phyloP scores from a whole-genome alignment of 441 rosid species.

The Syzygium syzygioides region DNA sequence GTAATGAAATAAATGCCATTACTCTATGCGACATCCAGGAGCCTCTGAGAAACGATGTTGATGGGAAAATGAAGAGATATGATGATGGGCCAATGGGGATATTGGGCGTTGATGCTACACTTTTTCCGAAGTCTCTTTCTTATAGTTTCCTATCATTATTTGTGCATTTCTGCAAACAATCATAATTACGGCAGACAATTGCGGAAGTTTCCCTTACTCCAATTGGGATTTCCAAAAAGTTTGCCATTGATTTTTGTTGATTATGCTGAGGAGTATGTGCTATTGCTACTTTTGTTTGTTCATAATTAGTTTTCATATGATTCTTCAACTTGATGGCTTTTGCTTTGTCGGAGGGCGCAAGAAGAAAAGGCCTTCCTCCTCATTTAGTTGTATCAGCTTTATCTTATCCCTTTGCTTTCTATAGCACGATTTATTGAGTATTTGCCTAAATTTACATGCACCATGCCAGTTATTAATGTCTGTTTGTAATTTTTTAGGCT shows the following conservation, averaged over 20 bases:
- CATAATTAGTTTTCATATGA: neutral
- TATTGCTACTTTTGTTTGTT: neutral
- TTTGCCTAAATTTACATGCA: neutral
- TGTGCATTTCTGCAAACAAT: neutral
- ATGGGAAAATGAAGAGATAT: neutral
- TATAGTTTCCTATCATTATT: neutral
- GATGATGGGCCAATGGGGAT: neutral
- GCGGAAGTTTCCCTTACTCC: neutral
- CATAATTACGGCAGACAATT: neutral
- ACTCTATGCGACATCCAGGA: neutral
- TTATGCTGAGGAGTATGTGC: neutral
- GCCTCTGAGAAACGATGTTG: neutral
- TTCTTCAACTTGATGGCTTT: neutral
- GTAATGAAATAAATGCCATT: neutral
- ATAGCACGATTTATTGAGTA: neutral
- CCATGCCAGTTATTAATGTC: neutral
- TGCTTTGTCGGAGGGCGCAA: neutral
- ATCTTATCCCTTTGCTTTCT: neutral
- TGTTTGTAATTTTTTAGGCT: slow-evolving; percentile 36
- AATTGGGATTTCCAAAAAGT: neutral
- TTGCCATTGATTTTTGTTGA: neutral
- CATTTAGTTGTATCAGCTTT: neutral
- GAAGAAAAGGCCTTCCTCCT: neutral
- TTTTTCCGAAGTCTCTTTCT: neutral
- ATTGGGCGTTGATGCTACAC: neutral